Conservation (phyloP, 495 filamentous ascomycete genomes). For the Xylaria telfairii region DNA sequence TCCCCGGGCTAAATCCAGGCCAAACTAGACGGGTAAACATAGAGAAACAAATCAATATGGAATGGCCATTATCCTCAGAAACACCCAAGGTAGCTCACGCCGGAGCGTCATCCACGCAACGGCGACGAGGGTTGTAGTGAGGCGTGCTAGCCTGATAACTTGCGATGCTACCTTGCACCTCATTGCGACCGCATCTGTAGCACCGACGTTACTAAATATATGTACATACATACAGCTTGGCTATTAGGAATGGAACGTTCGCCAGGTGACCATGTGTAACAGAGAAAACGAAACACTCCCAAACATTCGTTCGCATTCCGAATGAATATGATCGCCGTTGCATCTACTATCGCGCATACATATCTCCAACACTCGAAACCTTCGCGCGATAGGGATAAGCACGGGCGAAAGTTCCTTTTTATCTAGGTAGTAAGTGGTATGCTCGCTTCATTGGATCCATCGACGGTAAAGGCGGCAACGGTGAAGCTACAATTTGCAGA, state of each 20-base stretch:
- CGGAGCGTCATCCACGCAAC: neutral
- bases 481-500: neutral
- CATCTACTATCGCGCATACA: neutral
- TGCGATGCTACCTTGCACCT: neutral
- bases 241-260: neutral
- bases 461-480: neutral
- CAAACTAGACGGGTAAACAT: neutral
- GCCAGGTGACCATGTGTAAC: neutral
- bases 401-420: neutral
- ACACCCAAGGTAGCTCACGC: neutral
- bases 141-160: neutral
- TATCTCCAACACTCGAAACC: neutral
- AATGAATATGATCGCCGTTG: slow-evolving; percentile 8
- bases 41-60: neutral
- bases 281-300: neutral
- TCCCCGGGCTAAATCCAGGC: too few species aligned
- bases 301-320: slow-evolving; percentile 14
- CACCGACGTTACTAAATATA: slow-evolving; percentile 7
- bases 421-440: neutral
- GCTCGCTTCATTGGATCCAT: neutral
- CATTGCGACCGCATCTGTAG: neutral
- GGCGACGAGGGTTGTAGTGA: slow-evolving; percentile 9
- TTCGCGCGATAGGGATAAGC: neutral
- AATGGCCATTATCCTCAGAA: neutral
- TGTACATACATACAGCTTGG: neutral